Evolutionary conservation across 176 grass and related monocot species (phyloP).

Genomic region (Carex myosuroides): DNA sequence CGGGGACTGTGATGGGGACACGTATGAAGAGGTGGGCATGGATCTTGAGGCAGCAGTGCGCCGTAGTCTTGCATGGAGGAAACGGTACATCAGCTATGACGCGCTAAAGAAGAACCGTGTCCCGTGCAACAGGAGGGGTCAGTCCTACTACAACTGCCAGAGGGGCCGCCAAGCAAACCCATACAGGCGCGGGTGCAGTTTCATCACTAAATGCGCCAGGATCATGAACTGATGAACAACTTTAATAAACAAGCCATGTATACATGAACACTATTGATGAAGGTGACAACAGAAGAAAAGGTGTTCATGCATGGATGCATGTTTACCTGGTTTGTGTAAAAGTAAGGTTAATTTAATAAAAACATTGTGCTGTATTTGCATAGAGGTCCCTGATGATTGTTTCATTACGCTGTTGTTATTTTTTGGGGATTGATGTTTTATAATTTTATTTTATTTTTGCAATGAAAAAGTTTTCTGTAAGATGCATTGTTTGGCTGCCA

Average conservation of each 20-base stretch:
- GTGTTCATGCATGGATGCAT: neutral
- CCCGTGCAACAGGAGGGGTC: constrained; percentile 29
- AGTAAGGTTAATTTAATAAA: constrained; percentile 10
- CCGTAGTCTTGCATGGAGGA: constrained; percentile 7
- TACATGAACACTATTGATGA: neutral
- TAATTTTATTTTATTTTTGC: constrained; percentile 9
- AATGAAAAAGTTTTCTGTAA: neutral
- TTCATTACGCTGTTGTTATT: neutral
- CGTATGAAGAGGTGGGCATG: neutral
- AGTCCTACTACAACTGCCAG: constrained; percentile 39
- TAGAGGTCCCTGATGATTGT: constrained; percentile 1
- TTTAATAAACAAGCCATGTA: neutral
- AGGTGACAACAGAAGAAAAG: neutral
- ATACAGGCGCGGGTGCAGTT: constrained; percentile 32
- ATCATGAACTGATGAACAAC: constrained; percentile 14
- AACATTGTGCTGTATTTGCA: constrained; percentile 5
- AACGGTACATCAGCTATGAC: constrained; percentile 31
- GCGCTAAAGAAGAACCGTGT: constrained; percentile 29
- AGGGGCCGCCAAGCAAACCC: constrained; percentile 24
- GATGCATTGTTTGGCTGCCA: constrained; percentile 4
- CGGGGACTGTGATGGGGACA: constrained; percentile 3
- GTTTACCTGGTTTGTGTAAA: constrained; percentile 15
- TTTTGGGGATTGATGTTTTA: constrained; percentile 1
- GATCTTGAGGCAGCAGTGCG: constrained; percentile 14
- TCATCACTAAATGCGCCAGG: constrained; percentile 28